Conservation (phyloP, 306 rosid species). For the Alnus glutinosa region DNA sequence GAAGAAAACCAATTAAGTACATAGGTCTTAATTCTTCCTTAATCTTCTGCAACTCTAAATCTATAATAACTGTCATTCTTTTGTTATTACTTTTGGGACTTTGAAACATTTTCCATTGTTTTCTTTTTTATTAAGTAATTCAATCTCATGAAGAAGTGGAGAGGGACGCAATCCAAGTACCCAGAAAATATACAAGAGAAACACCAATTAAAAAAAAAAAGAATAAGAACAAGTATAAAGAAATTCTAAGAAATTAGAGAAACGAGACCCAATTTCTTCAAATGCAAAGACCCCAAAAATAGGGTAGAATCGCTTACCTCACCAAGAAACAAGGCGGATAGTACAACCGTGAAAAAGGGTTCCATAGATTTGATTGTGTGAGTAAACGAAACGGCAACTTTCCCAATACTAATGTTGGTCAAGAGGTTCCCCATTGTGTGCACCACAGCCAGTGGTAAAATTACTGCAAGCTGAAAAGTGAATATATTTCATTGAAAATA, state of each 20-base stretch:
- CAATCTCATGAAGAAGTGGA: too few relatives aligned
- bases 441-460: slow-evolving; percentile 62
- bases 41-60: background rate
- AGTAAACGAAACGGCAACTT: slow-evolving; percentile 79
- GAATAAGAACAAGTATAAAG: too few relatives aligned
- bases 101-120: background rate
- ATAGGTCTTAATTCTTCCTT: background rate
- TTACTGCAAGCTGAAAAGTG: slow-evolving; percentile 45
- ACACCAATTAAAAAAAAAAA: too few relatives aligned
- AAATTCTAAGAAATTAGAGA: too few relatives aligned
- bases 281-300: background rate
- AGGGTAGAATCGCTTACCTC: slow-evolving; percentile 46
- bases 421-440: slow-evolving; percentile 72
- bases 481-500: background rate
- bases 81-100: too few relatives aligned
- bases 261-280: background rate
- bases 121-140: too few relatives aligned
- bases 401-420: slow-evolving; percentile 73
- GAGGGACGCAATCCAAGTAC: too few relatives aligned
- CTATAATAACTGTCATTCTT: background rate
- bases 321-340: slow-evolving; percentile 57
- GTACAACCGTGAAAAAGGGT: slow-evolving; percentile 72
- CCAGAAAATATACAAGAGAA: too few relatives aligned
- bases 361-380: slow-evolving; percentile 85
- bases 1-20: background rate